Evolutionary conservation across 1,284 basidiomycete species (phyloP), one percentile per base, ranked within the genome.

Genomic region (Cryptococcus floricola): DNA sequence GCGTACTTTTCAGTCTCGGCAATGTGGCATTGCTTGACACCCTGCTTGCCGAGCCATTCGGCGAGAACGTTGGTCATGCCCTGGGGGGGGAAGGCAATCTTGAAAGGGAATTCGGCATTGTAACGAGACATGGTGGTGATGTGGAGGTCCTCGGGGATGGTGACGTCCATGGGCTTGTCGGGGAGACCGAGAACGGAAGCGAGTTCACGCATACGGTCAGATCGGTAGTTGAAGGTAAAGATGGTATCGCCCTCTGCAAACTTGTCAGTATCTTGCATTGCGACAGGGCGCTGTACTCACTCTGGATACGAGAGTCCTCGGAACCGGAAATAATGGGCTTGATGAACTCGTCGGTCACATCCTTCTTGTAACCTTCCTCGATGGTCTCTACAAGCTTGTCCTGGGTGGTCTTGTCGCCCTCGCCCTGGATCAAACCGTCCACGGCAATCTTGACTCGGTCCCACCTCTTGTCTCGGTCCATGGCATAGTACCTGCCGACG

Each of bases 401-500:
- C 31, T 68, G 81, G 52, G 81, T 77, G 8, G 56, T 47, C 59
- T 75, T 73, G 67, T 89, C 87, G 6, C 89, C 89, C 57, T 81
- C 82, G 7, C 89, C 91, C 49, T 83, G 80, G 3, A 91, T 82
- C 39, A 95, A 82, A 5, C 85, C 88, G 49, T 94, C 90, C 4
- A 93, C 81, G 9, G 91, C 91, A 59, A 91, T 80, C 81, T 91
- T 91, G 73, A 95, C 76, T 46, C 91, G 83, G 73, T 95, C 91
- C 91, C 91, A 94, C 55, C 91, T 84, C 81, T 93, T 94, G 76
- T 95, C 91, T 45, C 91, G 85, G 77, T 94, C 91, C 91, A 94
- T 94, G 43, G 91, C 91, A 67, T 93, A 95, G 81, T 95, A 95
- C 49, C 91, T 80, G 5, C 91, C 91, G 31, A 91, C 80, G 51